Percentiles rank a stretch among this genome's conserved stretches.
Conservation (phyloP, 176 grass and related monocot species). For the Zoysia japonica region DNA sequence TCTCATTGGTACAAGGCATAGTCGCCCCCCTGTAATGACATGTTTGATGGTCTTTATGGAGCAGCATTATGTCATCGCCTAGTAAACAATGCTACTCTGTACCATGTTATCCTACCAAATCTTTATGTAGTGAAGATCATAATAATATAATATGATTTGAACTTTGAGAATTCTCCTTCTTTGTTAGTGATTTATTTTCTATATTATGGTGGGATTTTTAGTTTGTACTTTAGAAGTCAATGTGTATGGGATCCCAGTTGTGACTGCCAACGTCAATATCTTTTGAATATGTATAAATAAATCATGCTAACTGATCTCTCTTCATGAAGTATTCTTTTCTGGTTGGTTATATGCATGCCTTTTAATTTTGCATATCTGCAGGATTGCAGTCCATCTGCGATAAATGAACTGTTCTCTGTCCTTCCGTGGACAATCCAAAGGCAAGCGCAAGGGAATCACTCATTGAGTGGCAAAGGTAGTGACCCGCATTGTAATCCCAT, state of each 20-base stretch:
- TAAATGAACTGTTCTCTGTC: constrained; percentile 61
- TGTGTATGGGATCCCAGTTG: not conserved
- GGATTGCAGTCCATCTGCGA: constrained; percentile 63
- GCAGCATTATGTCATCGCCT: not conserved
- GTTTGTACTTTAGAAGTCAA: not conserved
- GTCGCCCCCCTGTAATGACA: not conserved
- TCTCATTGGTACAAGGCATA: not conserved
- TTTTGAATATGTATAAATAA: not conserved
- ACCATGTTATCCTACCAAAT: not conserved
- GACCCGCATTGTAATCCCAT: not conserved
- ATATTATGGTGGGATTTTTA: not conserved
- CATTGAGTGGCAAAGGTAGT: constrained; percentile 37
- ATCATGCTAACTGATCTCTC: not conserved
- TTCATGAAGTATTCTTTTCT: not conserved
- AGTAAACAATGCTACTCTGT: not conserved
- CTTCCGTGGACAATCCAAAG: constrained; percentile 77
- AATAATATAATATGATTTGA: not conserved
- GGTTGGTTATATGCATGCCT: constrained; percentile 47
- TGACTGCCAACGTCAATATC: not conserved
- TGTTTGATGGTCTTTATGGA: constrained; percentile 2
- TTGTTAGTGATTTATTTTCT: not conserved
- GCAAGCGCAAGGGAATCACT: constrained; percentile 26
- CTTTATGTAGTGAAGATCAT: constrained; percentile 6
- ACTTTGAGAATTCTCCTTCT: not conserved
- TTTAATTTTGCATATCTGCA: constrained; percentile 41